phyloP scores from a whole-genome alignment of 306 rosid species.

The Casuarina cunninghamiana region DNA sequence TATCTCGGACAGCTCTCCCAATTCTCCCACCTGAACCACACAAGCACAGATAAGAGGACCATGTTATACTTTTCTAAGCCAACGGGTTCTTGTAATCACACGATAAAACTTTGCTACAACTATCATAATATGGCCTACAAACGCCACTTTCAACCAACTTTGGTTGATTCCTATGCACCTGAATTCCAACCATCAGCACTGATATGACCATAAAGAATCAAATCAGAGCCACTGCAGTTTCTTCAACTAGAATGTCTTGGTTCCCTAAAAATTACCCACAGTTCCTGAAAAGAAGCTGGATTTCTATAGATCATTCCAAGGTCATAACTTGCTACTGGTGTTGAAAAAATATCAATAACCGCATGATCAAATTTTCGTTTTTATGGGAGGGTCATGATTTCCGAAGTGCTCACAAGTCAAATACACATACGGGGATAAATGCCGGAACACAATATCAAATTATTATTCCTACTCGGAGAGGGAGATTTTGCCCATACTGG shows the following conservation, averaged over 20 bases:
- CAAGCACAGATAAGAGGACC: background rate
- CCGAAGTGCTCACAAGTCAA: background rate
- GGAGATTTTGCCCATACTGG: background rate
- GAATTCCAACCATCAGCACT: background rate
- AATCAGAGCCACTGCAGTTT: background rate
- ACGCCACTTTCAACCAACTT: background rate
- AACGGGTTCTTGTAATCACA: background rate
- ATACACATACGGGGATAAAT: background rate
- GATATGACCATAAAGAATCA: background rate
- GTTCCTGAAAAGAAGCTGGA: background rate
- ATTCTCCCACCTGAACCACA: conserved; percentile 7
- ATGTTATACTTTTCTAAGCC: background rate
- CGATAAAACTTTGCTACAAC: background rate
- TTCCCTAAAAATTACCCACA: background rate
- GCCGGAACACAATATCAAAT: background rate
- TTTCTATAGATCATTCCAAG: background rate
- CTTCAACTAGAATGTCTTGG: background rate
- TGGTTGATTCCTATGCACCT: background rate
- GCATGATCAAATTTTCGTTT: background rate
- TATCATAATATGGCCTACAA: background rate
- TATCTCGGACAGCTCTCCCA: conserved; percentile 16
- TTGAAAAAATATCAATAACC: background rate
- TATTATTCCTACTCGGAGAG: background rate
- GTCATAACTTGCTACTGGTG: background rate
- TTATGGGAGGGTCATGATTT: background rate